Evolutionary conservation across 768 basidiomycete species (phyloP), one percentile per base, ranked within the genome.

Genomic region (Clavaria fumosa): DNA sequence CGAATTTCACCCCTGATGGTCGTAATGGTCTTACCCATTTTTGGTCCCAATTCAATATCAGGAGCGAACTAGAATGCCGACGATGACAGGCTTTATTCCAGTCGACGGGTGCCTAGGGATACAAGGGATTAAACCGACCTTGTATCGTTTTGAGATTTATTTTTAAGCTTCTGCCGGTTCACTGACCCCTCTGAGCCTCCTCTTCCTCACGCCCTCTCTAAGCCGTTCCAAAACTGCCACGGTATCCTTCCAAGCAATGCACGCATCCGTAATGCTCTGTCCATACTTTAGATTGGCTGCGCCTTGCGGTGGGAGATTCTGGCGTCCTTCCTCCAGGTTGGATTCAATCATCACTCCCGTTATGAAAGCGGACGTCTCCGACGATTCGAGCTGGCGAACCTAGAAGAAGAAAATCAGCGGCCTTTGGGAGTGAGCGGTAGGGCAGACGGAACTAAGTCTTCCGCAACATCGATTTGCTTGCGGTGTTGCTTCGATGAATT

Each of bases 271-370:
- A 4, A 91, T 82, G 5, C 79, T 82, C 53, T 80, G 76, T 19
- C 89, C 89, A 49, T 86, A 88, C 49, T 67, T 77, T 32, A 93
- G 60, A 7, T 71, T 78, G 5, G 67, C 58, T 1, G 78, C 76
- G 3, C 88, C 89, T 7, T 67, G 64, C 1, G 69, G 50, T 3
- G 86, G 77, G 42, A 91, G 79, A 47, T 86, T 76, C 57, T 91
- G 86, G 35, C 85, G 74, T 19, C 89, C 86, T 53, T 83, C 86
- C 5, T 76, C 66, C 35, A 96, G 66, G 53, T 93, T 91, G 31
- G 82, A 86, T 59, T 96, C 93, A 39, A 97, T 67, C 91, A 96
- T 97, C 38, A 90, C 84, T 32, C 88, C 89, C 71, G 86, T 78
- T 48, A 93, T 89, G 43, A 69, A 62, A 4, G 62, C 49, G 1